phyloP scores from a whole-genome alignment of 805 yeast species.

The Cyberlindnera misumaiensis region DNA sequence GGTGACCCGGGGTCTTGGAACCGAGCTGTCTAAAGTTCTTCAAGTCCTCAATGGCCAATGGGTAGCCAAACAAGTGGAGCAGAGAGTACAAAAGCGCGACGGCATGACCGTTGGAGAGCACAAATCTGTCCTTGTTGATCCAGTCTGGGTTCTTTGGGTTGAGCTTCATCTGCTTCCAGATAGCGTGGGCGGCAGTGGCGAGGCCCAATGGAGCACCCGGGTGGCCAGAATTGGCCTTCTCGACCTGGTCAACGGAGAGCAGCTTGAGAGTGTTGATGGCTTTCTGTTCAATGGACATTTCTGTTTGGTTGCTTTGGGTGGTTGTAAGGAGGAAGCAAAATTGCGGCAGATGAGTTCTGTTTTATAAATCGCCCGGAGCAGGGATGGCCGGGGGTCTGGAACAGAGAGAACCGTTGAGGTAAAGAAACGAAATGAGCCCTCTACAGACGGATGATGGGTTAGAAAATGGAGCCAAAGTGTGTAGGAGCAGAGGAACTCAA shows the following conservation, averaged over 20 bases:
- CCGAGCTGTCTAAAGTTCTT: slow-evolving; percentile 83
- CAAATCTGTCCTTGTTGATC: slow-evolving; percentile 94
- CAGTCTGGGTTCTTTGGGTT: slow-evolving; percentile 89
- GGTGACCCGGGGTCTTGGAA: slow-evolving; percentile 97
- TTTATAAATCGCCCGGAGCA: slow-evolving; percentile 1
- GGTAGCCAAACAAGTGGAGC: slow-evolving; percentile 82
- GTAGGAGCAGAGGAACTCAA: too few relatives aligned
- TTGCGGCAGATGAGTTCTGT: background rate
- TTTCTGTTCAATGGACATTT: slow-evolving; percentile 47
- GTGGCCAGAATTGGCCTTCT: slow-evolving; percentile 91
- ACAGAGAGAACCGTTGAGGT: background rate
- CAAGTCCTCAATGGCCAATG: slow-evolving; percentile 74
- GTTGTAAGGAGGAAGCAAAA: background rate
- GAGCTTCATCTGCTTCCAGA: slow-evolving; percentile 75
- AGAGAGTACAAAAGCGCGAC: slow-evolving; percentile 83
- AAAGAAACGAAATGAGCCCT: too few relatives aligned
- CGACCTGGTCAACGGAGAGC: slow-evolving; percentile 80
- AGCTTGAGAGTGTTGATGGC: slow-evolving; percentile 86
- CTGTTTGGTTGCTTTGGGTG: background rate
- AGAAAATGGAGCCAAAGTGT: too few relatives aligned
- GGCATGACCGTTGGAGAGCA: slow-evolving; percentile 94
- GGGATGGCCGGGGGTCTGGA: background rate
- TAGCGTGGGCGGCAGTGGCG: slow-evolving; percentile 90
- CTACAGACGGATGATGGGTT: too few relatives aligned
- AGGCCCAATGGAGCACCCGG: slow-evolving; percentile 99